Conservation (phyloP, 805 yeast genomes). For the Suhomyces xylopsoci region DNA sequence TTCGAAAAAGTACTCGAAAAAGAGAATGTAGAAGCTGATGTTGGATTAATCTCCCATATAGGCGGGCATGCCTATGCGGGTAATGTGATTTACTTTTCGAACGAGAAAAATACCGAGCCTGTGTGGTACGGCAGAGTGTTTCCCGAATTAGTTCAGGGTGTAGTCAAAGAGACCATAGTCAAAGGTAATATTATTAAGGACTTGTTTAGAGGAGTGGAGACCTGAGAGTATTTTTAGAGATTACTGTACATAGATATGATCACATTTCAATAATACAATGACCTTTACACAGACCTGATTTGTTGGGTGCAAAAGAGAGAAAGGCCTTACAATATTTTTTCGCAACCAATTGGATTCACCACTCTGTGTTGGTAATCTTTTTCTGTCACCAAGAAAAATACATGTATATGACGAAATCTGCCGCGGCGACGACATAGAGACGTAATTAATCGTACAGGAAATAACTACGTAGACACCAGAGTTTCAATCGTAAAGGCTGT, state of each 20-base stretch:
- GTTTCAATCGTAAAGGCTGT: not conserved
- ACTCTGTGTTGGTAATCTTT: not conserved
- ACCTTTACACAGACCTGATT: not conserved
- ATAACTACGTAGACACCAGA: not conserved
- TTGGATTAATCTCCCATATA: conserved; percentile 68
- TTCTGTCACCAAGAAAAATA: not conserved
- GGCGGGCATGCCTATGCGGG: conserved; percentile 92
- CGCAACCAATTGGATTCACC: not conserved
- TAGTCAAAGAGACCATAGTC: conserved; percentile 53
- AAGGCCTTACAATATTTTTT: not conserved
- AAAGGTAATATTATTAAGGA: conserved; percentile 51
- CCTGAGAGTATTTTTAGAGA: not conserved
- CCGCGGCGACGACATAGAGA: not conserved
- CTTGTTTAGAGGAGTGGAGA: conserved; percentile 48
- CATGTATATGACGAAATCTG: not conserved
- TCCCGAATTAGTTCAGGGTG: conserved; percentile 64
- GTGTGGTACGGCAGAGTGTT: conserved; percentile 78
- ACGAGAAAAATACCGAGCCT: conserved; percentile 29
- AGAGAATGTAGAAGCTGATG: conserved; percentile 29
- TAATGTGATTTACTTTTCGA: conserved; percentile 56
- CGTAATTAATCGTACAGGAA: not conserved
- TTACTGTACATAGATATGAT: not conserved
- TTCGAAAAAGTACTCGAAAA: conserved; percentile 40
- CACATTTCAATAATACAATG: not conserved
- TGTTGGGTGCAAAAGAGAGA: not conserved